Percentiles rank a stretch among this genome's conserved stretches.
Conservation (phyloP, 139 green algal genomes). For the Choricystis sp. region DNA sequence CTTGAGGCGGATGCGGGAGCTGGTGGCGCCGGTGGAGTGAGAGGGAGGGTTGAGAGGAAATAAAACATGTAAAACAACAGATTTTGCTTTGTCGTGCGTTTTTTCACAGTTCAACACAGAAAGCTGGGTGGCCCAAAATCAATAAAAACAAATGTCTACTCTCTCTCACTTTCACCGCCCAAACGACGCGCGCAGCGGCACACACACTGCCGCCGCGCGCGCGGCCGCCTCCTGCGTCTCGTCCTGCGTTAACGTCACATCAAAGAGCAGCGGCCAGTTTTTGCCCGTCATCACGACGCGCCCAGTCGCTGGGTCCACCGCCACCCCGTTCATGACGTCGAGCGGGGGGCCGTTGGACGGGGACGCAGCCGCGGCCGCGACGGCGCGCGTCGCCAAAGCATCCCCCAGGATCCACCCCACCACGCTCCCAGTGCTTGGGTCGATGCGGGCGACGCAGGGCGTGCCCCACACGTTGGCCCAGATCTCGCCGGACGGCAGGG, state of each 20-base stretch:
- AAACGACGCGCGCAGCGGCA: background rate
- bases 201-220: background rate
- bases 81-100: no score
- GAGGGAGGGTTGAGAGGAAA: background rate
- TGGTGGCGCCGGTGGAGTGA: background rate
- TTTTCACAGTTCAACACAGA: no score
- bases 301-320: conserved; percentile 30
- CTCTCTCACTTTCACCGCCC: background rate
- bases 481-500: conserved; percentile 22
- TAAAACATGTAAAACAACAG: no score
- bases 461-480: conserved; percentile 70
- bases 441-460: conserved; percentile 60
- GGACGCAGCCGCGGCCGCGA: background rate
- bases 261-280: conserved; percentile 47
- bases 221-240: background rate
- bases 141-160: no score
- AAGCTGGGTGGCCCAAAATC: no score
- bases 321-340: conserved; percentile 69
- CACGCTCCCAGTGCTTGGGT: conserved; percentile 30
- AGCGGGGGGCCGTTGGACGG: conserved; percentile 13
- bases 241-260: conserved; percentile 7
- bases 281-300: conserved; percentile 67
- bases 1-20: background rate
- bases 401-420: background rate
- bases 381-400: conserved; percentile 9